phyloP scores from a whole-genome alignment of 345 rosid species.

The Moricandia moricandioides region DNA sequence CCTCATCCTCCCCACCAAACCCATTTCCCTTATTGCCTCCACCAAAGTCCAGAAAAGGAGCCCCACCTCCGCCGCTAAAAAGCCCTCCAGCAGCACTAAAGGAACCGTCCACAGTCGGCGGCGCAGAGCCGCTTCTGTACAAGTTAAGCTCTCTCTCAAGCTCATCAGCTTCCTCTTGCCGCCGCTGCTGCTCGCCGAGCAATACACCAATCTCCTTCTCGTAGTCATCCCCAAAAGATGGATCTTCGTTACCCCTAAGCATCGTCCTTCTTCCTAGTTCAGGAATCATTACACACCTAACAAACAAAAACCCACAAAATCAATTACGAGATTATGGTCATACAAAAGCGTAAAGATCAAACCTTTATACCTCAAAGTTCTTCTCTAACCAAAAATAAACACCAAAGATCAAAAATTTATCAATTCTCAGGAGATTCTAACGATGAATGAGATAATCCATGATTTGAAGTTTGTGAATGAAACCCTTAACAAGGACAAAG shows the following conservation, averaged over 20 bases:
- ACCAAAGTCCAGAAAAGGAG: conserved; percentile 26
- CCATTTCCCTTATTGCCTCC: conserved; percentile 45
- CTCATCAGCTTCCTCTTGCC: conserved; percentile 58
- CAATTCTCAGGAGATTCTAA: background rate
- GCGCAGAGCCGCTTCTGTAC: conserved; percentile 90
- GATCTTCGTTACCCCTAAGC: conserved; percentile 62
- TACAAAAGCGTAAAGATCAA: conserved; percentile 17
- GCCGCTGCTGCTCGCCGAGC: conserved; percentile 53
- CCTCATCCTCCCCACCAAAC: conserved; percentile 53
- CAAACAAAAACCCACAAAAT: conserved; percentile 29
- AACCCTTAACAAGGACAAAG: conserved; percentile 23
- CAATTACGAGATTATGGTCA: background rate
- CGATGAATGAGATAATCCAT: conserved; percentile 1
- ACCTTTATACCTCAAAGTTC: conserved; percentile 32
- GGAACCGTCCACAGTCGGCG: conserved; percentile 91
- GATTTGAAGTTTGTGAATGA: conserved; percentile 19
- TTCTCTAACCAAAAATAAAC: conserved; percentile 16
- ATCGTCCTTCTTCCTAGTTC: conserved; percentile 62
- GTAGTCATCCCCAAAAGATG: conserved; percentile 63
- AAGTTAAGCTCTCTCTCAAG: conserved; percentile 66
- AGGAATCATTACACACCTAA: conserved; percentile 49
- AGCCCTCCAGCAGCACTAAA: conserved; percentile 66
- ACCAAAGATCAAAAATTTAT: conserved; percentile 46
- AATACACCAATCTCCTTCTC: conserved; percentile 67
- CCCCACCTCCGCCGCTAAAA: conserved; percentile 40